A percentile compares a stretch with the other conserved stretches of the same genome.
Conservation (phyloP, 768 basidiomycete genomes). For the Lactarius sanguifluus region DNA sequence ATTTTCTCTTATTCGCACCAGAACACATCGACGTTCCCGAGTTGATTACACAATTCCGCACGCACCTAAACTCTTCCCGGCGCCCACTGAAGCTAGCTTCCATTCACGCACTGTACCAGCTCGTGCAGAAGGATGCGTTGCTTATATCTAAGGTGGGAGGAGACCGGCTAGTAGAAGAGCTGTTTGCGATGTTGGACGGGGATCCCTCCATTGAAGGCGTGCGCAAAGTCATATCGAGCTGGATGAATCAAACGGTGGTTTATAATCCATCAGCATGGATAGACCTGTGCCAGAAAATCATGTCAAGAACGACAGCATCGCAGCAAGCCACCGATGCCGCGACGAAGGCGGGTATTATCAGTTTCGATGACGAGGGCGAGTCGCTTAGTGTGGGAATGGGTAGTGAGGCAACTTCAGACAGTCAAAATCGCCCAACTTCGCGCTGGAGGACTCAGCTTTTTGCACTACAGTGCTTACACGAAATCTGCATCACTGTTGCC, state of each 20-base stretch:
- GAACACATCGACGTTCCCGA: slow-evolving; percentile 79
- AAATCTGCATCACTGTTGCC: slow-evolving; percentile 76
- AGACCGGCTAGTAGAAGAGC: slow-evolving; percentile 88
- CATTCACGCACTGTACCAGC: slow-evolving; percentile 94
- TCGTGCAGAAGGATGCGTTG: slow-evolving; percentile 92
- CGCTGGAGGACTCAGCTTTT: slow-evolving; percentile 97
- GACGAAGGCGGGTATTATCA: slow-evolving; percentile 45
- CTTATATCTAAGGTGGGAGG: slow-evolving; percentile 92
- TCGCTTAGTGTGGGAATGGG: slow-evolving; percentile 69
- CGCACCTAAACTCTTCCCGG: slow-evolving; percentile 75
- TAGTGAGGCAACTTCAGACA: slow-evolving; percentile 41
- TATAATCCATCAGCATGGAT: slow-evolving; percentile 98
- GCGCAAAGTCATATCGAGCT: slow-evolving; percentile 86
- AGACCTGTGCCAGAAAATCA: slow-evolving; percentile 94
- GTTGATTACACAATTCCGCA: slow-evolving; percentile 74
- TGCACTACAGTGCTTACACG: slow-evolving; percentile 88
- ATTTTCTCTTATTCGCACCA: slow-evolving; percentile 94
- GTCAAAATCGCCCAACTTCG: slow-evolving; percentile 56
- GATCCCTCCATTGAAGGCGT: slow-evolving; percentile 94
- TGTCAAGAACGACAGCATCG: slow-evolving; percentile 88
- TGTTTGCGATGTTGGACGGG: slow-evolving; percentile 94
- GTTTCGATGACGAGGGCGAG: slow-evolving; percentile 89
- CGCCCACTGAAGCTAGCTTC: slow-evolving; percentile 90
- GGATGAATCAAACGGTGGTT: slow-evolving; percentile 92
- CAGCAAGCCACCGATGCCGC: slow-evolving; percentile 70